phyloP scores from a whole-genome alignment of 2,329 filamentous ascomycete genomes.

The Neopestalotiopsis sp. region DNA sequence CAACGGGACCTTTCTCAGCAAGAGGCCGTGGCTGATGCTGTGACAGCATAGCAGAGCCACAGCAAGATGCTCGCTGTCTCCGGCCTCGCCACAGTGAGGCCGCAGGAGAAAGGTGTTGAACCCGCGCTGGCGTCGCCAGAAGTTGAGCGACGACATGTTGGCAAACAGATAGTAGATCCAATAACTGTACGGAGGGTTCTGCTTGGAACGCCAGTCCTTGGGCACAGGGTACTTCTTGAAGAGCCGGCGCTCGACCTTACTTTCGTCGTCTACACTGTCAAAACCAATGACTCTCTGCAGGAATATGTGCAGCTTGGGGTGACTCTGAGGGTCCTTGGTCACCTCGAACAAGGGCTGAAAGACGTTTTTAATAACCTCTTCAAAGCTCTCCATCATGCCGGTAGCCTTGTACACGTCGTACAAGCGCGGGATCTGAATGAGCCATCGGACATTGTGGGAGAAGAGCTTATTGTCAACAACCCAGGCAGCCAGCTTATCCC shows the following conservation, averaged over 20 bases:
- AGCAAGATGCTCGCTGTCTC: slow-evolving; percentile 94
- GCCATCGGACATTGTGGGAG: slow-evolving; percentile 96
- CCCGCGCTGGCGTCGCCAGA: slow-evolving; percentile 86
- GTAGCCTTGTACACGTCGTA: slow-evolving; percentile 96
- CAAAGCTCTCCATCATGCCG: slow-evolving; percentile 85
- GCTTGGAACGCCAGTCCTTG: slow-evolving; percentile 84
- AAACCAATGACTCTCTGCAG: slow-evolving; percentile 95
- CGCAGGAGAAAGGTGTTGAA: slow-evolving; percentile 96
- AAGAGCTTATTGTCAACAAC: slow-evolving; percentile 98
- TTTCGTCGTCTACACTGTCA: slow-evolving; percentile 97
- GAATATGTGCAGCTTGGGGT: slow-evolving; percentile 94
- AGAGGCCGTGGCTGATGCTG: slow-evolving; percentile 93
- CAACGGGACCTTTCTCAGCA: slow-evolving; percentile 91
- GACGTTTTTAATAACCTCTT: slow-evolving; percentile 88
- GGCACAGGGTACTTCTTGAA: slow-evolving; percentile 95
- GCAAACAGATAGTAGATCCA: slow-evolving; percentile 98
- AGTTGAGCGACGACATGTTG: slow-evolving; percentile 91
- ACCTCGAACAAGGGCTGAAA: slow-evolving; percentile 96
- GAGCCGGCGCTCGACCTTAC: slow-evolving; percentile 92
- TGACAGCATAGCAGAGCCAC: slow-evolving; percentile 91
- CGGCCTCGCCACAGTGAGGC: slow-evolving; percentile 95
- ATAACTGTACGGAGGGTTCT: slow-evolving; percentile 98
- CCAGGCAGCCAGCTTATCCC: slow-evolving; percentile 97
- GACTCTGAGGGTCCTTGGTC: slow-evolving; percentile 82
- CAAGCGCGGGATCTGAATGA: slow-evolving; percentile 91